Conservation (phyloP, 2,329 filamentous ascomycete species). For the Pyrenophora teres region DNA sequence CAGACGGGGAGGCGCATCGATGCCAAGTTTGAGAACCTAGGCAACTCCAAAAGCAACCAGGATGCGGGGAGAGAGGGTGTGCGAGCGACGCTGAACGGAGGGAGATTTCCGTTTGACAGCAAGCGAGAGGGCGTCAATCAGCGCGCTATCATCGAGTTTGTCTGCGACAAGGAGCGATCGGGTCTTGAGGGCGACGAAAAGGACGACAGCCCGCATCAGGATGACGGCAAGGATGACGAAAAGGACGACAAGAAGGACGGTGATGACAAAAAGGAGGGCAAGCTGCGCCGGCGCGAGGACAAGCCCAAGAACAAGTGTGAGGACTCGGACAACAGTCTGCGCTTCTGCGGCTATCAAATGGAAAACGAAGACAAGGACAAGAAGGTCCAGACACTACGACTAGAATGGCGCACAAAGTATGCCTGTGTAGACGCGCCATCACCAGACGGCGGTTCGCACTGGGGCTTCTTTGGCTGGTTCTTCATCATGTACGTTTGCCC, state of each 20-base stretch:
- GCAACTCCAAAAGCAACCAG: constrained; percentile 64
- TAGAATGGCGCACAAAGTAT: constrained; percentile 87
- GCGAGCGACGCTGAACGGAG: constrained; percentile 68
- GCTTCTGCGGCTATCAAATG: constrained; percentile 73
- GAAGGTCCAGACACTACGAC: constrained; percentile 64
- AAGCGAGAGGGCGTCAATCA: constrained; percentile 62
- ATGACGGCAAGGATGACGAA: constrained; percentile 53
- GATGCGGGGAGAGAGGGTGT: constrained; percentile 75
- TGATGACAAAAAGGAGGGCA: constrained; percentile 24
- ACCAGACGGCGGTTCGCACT: constrained; percentile 61
- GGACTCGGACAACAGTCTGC: constrained; percentile 59
- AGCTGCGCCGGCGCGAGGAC: constrained; percentile 30
- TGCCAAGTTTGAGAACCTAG: constrained; percentile 68
- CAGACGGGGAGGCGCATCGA: constrained; percentile 64
- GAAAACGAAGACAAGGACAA: constrained; percentile 55
- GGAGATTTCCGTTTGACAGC: constrained; percentile 53
- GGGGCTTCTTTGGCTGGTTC: constrained; percentile 98
- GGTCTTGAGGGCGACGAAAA: constrained; percentile 73
- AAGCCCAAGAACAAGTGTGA: constrained; percentile 45
- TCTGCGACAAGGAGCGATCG: constrained; percentile 74
- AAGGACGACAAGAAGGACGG: constrained; percentile 35
- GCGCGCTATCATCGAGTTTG: constrained; percentile 80
- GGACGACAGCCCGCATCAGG: constrained; percentile 61
- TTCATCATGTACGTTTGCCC: constrained; percentile 75
- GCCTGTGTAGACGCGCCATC: constrained; percentile 64